Evolutionary conservation across 164 flowering plant genomes (phyloP).

Genomic region (Chloranthus sessilifolius): DNA sequence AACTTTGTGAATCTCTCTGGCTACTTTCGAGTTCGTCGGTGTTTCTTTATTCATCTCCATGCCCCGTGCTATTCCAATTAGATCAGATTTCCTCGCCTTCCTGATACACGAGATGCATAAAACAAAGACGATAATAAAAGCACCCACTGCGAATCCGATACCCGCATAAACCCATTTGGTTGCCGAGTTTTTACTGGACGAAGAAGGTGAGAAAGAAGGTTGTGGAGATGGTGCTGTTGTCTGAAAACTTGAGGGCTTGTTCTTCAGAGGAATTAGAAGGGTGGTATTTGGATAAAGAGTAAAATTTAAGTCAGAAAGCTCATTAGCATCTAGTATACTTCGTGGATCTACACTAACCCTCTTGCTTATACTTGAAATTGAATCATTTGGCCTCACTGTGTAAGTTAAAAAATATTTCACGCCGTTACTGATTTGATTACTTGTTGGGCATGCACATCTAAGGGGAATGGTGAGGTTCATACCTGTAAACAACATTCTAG

Average conservation of each 20-base stretch:
- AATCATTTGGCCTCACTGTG: conserved; percentile 24
- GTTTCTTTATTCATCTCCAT: conserved; percentile 21
- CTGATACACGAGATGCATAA: conserved; percentile 16
- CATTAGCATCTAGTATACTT: conserved; percentile 45
- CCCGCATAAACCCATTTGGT: conserved; percentile 41
- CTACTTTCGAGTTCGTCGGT: conserved; percentile 20
- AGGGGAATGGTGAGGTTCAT: conserved; percentile 42
- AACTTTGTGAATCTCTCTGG: conserved; percentile 26
- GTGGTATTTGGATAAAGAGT: conserved; percentile 49
- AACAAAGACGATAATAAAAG: conserved; percentile 18
- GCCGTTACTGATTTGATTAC: conserved; percentile 38
- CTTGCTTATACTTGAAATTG: conserved; percentile 24
- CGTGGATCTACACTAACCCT: conserved; percentile 31
- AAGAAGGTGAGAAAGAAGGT: conserved; percentile 16
- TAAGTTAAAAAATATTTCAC: conserved; percentile 48
- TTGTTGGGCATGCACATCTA: conserved; percentile 84
- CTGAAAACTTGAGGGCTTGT: conserved; percentile 33
- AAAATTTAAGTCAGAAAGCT: conserved; percentile 20
- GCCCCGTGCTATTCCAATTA: too few relatives aligned
- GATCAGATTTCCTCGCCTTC: conserved; percentile 13
- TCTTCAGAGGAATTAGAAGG: conserved; percentile 49
- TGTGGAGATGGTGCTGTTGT: conserved; percentile 24
- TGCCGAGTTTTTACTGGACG: conserved; percentile 8
- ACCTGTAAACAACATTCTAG: conserved; percentile 23
- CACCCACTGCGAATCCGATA: conserved; percentile 33